phyloP scores from a whole-genome alignment of 441 rosid species.

The Eutrema salsugineum region DNA sequence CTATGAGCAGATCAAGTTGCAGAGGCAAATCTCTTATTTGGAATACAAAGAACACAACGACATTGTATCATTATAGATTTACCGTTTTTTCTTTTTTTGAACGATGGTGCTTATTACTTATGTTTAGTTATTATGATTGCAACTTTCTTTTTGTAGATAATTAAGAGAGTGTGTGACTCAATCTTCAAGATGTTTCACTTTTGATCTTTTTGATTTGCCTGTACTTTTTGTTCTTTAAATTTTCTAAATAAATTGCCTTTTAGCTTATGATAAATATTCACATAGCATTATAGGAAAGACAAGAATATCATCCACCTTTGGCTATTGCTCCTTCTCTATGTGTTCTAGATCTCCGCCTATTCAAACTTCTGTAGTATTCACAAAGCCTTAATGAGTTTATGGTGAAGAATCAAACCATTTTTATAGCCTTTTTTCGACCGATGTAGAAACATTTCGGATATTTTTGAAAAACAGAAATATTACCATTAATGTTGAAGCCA shows the following conservation, averaged over 20 bases:
- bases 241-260: too few species aligned
- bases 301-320: too few species aligned
- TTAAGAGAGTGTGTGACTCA: not conserved
- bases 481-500: too few species aligned
- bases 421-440: too few species aligned
- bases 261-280: too few species aligned
- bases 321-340: constrained; percentile 89
- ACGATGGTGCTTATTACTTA: not conserved
- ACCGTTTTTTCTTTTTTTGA: not conserved
- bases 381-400: too few species aligned
- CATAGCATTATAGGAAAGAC: too few species aligned
- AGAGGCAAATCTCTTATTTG: constrained; percentile 67
- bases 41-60: constrained; percentile 39
- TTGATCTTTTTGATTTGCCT: not conserved
- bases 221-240: not conserved
- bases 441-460: too few species aligned
- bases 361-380: too few species aligned
- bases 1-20: constrained; percentile 67
- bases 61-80: not conserved
- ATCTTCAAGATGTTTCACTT: not conserved
- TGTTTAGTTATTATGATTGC: not conserved
- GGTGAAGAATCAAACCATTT: too few species aligned
- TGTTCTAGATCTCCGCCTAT: constrained; percentile 83
- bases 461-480: too few species aligned
- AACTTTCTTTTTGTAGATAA: not conserved